A percentile compares a stretch with the other conserved stretches of the same genome.
Conservation (phyloP, 176 grass and related monocot species). For the Carex littledalei region DNA sequence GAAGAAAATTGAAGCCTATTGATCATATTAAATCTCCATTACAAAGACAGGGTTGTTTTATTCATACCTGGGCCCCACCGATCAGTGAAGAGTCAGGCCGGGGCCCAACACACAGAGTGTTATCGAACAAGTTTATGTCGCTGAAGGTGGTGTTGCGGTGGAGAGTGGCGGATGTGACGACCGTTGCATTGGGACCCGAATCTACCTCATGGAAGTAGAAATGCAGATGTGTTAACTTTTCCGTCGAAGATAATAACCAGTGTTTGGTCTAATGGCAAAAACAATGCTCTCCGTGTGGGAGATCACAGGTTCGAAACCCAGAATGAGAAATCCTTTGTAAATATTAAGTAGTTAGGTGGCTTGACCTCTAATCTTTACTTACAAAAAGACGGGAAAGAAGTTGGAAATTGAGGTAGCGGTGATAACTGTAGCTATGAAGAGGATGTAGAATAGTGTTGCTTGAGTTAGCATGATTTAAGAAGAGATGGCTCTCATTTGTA, state of each 20-base stretch:
- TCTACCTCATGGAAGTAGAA: conserved; percentile 68
- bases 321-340: too few relatives aligned
- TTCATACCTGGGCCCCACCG: conserved; percentile 27
- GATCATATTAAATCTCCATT: not conserved
- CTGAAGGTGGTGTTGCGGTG: conserved; percentile 44
- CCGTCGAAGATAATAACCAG: not conserved
- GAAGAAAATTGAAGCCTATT: not conserved
- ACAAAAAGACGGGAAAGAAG: too few relatives aligned
- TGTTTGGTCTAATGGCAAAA: too few relatives aligned
- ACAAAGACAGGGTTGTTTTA: not conserved
- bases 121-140: conserved; percentile 41
- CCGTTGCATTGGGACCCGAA: conserved; percentile 36
- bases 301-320: too few relatives aligned
- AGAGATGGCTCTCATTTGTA: not conserved
- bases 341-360: too few relatives aligned
- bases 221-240: conserved; percentile 39
- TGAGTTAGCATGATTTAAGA: not conserved
- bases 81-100: conserved; percentile 37
- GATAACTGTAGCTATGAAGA: not conserved
- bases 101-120: conserved; percentile 34
- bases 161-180: conserved; percentile 32
- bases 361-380: too few relatives aligned
- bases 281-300: too few relatives aligned
- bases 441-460: not conserved
- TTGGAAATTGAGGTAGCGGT: not conserved